A percentile compares a stretch with the other conserved stretches of the same genome.
Evolutionary conservation across 2,329 filamentous ascomycete genomes (phyloP).

Genomic region (Thermothelomyces thermophilus): DNA sequence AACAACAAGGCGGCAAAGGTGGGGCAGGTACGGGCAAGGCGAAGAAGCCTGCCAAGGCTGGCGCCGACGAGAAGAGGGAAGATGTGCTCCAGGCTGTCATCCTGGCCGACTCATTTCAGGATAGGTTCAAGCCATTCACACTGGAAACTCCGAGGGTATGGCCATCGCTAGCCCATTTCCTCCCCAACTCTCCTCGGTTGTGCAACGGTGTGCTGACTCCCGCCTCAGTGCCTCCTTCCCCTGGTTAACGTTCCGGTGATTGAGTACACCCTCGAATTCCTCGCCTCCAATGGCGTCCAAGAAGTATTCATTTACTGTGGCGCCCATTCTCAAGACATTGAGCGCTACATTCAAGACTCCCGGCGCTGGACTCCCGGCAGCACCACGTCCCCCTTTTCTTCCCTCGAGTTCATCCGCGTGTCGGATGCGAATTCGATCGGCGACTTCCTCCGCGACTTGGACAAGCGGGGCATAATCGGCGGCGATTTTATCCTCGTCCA

Average conservation of each 20-base stretch:
- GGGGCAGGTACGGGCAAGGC: slow-evolving; percentile 38
- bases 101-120: slow-evolving; percentile 91
- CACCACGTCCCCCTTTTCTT: slow-evolving; percentile 60
- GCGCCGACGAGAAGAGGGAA: slow-evolving; percentile 49
- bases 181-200: background rate
- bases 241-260: slow-evolving; percentile 91
- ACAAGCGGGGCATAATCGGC: slow-evolving; percentile 75
- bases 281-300: slow-evolving; percentile 90
- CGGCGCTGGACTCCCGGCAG: slow-evolving; percentile 58
- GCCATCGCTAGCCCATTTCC: too few species aligned
- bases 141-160: slow-evolving; percentile 75
- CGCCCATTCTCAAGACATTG: slow-evolving; percentile 77
- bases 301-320: slow-evolving; percentile 91
- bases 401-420: slow-evolving; percentile 78
- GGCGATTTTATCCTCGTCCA: slow-evolving; percentile 91
- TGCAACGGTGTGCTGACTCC: slow-evolving; percentile 12
- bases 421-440: slow-evolving; percentile 77
- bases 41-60: slow-evolving; percentile 47
- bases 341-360: slow-evolving; percentile 76
- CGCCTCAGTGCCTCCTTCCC: slow-evolving; percentile 75
- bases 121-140: slow-evolving; percentile 82
- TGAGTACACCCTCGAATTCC: slow-evolving; percentile 95
- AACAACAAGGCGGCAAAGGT: slow-evolving; percentile 37
- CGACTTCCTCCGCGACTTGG: slow-evolving; percentile 90
- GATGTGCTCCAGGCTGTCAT: slow-evolving; percentile 58